These are phyloP conservation scores for Clarireedia hainanense DNA, from an alignment of 2,329 filamentous ascomycete genomes.

Conservation along the genomic window DNA sequence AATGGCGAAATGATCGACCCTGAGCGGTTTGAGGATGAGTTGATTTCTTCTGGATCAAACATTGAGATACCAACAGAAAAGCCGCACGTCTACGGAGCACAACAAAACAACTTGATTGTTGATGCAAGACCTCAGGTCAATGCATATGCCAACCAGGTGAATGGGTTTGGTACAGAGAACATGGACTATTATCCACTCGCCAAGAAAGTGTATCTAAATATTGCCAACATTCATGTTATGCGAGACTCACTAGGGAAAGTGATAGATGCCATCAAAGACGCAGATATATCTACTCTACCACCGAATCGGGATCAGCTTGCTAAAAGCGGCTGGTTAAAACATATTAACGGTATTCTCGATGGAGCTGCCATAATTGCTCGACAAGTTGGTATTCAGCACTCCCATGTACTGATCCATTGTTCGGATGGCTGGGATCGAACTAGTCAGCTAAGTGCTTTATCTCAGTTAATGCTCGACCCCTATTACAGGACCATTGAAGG, in stretches of 20 bases:
- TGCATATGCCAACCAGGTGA: constrained; percentile 86
- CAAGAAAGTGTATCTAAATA: constrained; percentile 85
- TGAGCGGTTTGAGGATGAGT: constrained; percentile 61
- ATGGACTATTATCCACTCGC: constrained; percentile 96
- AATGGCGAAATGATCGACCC: constrained; percentile 48
- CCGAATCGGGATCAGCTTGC: constrained; percentile 74
- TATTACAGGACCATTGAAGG: constrained; percentile 92
- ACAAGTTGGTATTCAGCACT: constrained; percentile 85
- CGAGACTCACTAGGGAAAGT: constrained; percentile 81
- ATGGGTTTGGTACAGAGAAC: constrained; percentile 90
- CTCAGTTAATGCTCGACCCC: constrained; percentile 89
- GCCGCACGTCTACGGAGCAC: constrained; percentile 74
- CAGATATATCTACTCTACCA: constrained; percentile 74
- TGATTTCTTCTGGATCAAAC: constrained; percentile 44
- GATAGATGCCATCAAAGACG: constrained; percentile 83
- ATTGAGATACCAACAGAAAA: constrained; percentile 46
- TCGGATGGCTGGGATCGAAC: constrained; percentile 98
- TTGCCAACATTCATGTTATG: constrained; percentile 99
- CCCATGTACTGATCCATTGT: constrained; percentile 93
- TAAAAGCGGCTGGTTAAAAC: constrained; percentile 85
- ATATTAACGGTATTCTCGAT: constrained; percentile 76
- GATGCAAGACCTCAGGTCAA: constrained; percentile 93
- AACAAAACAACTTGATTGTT: constrained; percentile 90
- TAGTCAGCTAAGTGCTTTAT: constrained; percentile 83
- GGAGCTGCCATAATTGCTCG: constrained; percentile 78